Evolutionary conservation across 176 grass and related monocot species (phyloP), one percentile per base, ranked within the genome.

Genomic region (Cenchrus purpureus): DNA sequence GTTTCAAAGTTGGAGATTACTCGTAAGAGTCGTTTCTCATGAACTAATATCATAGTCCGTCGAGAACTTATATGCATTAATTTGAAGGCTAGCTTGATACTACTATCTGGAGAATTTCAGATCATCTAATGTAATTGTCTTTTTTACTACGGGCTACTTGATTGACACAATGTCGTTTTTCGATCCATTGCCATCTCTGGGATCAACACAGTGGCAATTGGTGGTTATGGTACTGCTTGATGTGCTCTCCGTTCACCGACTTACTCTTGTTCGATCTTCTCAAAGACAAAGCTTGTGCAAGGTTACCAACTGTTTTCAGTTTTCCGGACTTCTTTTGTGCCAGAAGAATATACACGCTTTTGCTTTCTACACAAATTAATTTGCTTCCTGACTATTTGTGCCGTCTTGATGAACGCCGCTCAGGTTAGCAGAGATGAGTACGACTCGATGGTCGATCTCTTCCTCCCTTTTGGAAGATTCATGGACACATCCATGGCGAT

Each of bases 131-230:
- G 3, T 45, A 34, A 25, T 0, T 19, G 3, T 74, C 40, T 4
- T 8, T 8, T 15, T 79, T 75, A 34, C 34, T 45, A 12, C 58
- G 97, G 91, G 88, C 5, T 82, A 54, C 31, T 90, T 96, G 78
- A 84, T 99, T 43, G 93, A 94, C 57, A 95, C 93, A 15, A 96
- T 99, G 97, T 94, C 97, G 4, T 89, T 94, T 75, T 32, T 92
- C 43, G 91, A 99, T 15, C 86, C 97, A 16, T 80, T 96, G 67
- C 97, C 93, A 67, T 71, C 88, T 48, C 83, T 99, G 65, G 87
- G 79, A 75, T 78, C 88, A 14, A 89, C 74, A 76, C 90, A 92
- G 43, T 96, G 97, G 93, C 89, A 92, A 52, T 46, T 89, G 59
- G 50, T 96, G 82, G 89, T 96, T 69, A 84, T 96, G 70, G 31